phyloP scores from a whole-genome alignment of 2,329 filamentous ascomycete genomes.

The Ophiostoma fasciatum region DNA sequence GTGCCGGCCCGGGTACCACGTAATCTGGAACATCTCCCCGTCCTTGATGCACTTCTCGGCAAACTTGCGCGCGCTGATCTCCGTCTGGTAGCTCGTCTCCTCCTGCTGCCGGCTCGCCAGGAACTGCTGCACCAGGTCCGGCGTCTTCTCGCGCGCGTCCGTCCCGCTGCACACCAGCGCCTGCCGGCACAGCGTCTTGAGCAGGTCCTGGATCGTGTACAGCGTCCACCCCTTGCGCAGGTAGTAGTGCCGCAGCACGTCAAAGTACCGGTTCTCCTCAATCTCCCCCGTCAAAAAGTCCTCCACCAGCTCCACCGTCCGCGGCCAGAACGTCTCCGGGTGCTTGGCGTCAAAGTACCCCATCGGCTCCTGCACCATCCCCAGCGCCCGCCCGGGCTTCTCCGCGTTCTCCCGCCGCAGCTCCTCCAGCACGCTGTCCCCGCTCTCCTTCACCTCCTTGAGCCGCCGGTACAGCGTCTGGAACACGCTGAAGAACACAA shows the following conservation, averaged over 20 bases:
- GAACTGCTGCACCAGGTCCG: conserved; percentile 80
- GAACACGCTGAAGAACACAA: conserved; percentile 89
- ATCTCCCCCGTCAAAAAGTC: conserved; percentile 71
- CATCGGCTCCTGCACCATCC: conserved; percentile 63
- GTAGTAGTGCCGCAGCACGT: conserved; percentile 83
- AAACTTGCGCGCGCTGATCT: conserved; percentile 81
- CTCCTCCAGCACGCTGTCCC: conserved; percentile 56
- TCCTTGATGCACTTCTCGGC: conserved; percentile 90
- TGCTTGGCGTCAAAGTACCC: conserved; percentile 61
- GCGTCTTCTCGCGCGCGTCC: conserved; percentile 85
- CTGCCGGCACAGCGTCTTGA: conserved; percentile 66
- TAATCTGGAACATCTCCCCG: conserved; percentile 77
- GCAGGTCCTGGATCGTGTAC: conserved; percentile 82
- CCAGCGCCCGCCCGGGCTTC: conserved; percentile 73
- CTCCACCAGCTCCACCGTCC: conserved; percentile 73
- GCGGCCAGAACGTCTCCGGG: conserved; percentile 63
- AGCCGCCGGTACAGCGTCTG: conserved; percentile 80
- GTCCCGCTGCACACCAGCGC: conserved; percentile 70
- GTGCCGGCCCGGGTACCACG: conserved; percentile 58
- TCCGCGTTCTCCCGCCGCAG: conserved; percentile 57
- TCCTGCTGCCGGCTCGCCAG: conserved; percentile 66
- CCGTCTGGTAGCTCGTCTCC: conserved; percentile 76
- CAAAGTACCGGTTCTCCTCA: conserved; percentile 73
- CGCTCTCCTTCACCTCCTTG: conserved; percentile 67
- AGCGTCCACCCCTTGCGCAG: conserved; percentile 82